These are phyloP conservation scores for Solanum clarkiae DNA, from an alignment of 257 asterid species.

Conservation along the genomic window DNA sequence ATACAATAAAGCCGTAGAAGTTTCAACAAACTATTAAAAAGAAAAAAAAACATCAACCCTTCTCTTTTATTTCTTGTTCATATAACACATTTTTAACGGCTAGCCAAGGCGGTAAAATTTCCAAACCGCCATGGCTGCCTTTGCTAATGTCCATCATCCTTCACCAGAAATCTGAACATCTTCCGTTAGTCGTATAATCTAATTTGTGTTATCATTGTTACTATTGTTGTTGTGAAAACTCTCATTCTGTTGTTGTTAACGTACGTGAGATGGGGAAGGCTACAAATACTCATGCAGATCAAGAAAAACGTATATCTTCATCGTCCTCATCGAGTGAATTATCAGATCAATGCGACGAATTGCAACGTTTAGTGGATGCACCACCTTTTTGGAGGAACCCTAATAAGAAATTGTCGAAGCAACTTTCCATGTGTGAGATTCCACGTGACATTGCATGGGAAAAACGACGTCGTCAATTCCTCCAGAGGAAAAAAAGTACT, in stretches of 20 bases:
- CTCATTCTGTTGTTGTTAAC: neutral
- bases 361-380: constrained; percentile 50
- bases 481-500: constrained; percentile 27
- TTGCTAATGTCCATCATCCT: neutral
- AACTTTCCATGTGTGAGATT: constrained; percentile 64
- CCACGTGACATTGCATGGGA: constrained; percentile 77
- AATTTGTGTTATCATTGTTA: neutral
- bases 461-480: constrained; percentile 49
- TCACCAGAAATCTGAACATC: neutral
- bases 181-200: neutral
- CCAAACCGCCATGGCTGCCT: constrained; percentile 39
- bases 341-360: constrained; percentile 42
- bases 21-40: neutral
- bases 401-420: constrained; percentile 41
- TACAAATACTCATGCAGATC: neutral
- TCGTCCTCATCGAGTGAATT: constrained; percentile 16
- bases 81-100: constrained; percentile 6
- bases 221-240: neutral
- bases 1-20: constrained; percentile 3
- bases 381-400: constrained; percentile 67
- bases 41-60: neutral
- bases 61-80: neutral
- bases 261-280: neutral
- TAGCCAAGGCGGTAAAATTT: constrained; percentile 43
- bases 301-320: neutral